Base-by-base conservation (phyloP, 495 filamentous ascomycete genomes). In the Penicillium nucicola region DNA sequence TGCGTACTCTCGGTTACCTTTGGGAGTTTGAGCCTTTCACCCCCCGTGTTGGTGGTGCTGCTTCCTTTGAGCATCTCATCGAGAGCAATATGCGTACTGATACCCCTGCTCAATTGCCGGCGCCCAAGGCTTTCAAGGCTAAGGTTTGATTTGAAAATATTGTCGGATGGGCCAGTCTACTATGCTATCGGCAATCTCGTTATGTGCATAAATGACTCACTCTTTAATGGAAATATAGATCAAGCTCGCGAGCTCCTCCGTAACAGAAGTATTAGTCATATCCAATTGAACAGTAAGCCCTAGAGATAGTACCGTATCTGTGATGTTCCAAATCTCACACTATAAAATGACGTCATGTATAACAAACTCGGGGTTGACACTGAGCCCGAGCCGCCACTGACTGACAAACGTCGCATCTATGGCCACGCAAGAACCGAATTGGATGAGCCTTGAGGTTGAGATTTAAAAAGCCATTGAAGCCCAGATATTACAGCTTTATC, bases 11-110 rank as follows among this genome's bases (percentile, higher is more conserved):
- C 2, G 74, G 69, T 5, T 68, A 73, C 22, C 64, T 75, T 4
- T 77, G 74, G 74, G 72, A 75, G 37, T 69, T 77, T 47, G 67
- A 70, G 35, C 64, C 64, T 12, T 72, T 75, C 41, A 72, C 63
- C 1, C 69, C 74, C 4, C 65, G 74, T 45, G 72, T 74, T 18
- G 52, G 56, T 13, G 37, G 50, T 6, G 61, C 74, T 2, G 57
- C 73, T 35, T 70, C 72, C 7, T 77, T 77, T 51, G 68, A 74
- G 22, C 70, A 75, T 50, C 54, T 77, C 37, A 64, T 77, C 44
- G 49, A 39, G 22, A 40, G 35, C 11, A 42, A 25, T 0, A 31
- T 40, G 19, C 61, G 68, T 1, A 46, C 39, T 14, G 52, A 67
- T 44, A 66, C 68, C 0, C 62, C 58, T 15, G 28, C 34, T 23